Evolutionary conservation across 441 rosid species (phyloP), one percentile per base, ranked within the genome.

Genomic region (Lepidium campestre): DNA sequence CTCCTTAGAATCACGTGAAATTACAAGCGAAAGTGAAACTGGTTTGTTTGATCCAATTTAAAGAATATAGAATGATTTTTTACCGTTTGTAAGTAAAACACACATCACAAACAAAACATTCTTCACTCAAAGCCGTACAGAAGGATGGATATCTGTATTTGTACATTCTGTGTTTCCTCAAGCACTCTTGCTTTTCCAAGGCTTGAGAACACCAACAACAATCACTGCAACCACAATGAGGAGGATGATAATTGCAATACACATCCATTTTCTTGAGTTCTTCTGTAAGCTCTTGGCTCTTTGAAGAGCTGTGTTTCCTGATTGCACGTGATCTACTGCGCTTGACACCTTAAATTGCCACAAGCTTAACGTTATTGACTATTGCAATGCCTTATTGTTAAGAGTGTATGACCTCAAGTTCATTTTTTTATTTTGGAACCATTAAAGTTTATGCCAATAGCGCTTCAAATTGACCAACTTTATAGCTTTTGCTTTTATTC

Each of bases 231-330:
- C 90, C 19, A 90, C 78, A 52, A 96, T 75, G 27, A 96, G 98
- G 44, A 96, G 97, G 78, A 96, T 86, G 56, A 93, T 75, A 61
- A 96, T 90, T 4, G 96, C 97, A 18, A 86, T 77, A 80, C 98
- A 90, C 99, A 82, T 89, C 98, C 98, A 90, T 68, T 96, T 93
- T 82, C 99, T 82, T 10, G 94, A 86, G 79, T 66, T 96, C 78
- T 71, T 90, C 66, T 96, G 99, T 54, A 86, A 79, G 62, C 77
- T 81, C 80, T 87, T 96, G 1, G 98, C 97, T 80, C 77, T 90
- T 69, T 85, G 90, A 32, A 96, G 91, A 8, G 91, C 94, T 0
- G 85, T 83, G 75, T 88, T 88, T 49, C 98, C 99, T 0, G 91
- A 84, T 45, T 90, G 96, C 57, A 95, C 98, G 32, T 91, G 98